Base-by-base conservation (phyloP, 805 yeast species). In the Tetrapisispora fleetii region DNA sequence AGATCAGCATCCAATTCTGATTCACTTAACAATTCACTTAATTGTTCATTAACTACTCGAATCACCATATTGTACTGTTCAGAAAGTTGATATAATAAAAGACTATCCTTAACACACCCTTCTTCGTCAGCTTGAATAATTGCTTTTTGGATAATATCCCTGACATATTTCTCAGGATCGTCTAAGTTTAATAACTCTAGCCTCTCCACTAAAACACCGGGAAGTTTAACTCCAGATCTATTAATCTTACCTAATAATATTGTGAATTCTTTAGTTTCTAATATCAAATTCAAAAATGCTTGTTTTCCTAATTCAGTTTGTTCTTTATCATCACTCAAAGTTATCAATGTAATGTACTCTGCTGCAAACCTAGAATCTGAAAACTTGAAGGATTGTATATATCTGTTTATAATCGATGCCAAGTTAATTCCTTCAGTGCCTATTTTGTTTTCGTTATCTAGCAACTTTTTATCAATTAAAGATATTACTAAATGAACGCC, bases 301-400 rank as follows among this genome's bases (percentile, higher is more conserved):
- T 85, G 90, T 58, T 85, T 89, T 52, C 86, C 80, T 40, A 83
- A 68, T 39, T 74, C 69, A 2, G 74, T 65, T 52, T 81, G 83
- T 32, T 72, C 69, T 22, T 68, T 60, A 22, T 63, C 65, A 13
- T 59, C 69, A 53, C 72, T 68, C 56, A 88, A 58, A 43, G 86
- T 81, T 27, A 89, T 80, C 55, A 85, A 70, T 24, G 85, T 74
- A 46, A 91, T 67, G 60, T 93, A 93, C 63, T 91, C 96, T n/a
- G 86, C 85, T 0, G 97, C 97, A 49, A 84, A 86, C 58, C 82
- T 78, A 22, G 98, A 95, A 67, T 89, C 95, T 37, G 91, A 78
- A 50, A 79, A 78, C 58, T 89, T 82, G 72, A 93, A 91, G 17
- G 82, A 78, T 52, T 89, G 76, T 11, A 93, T 85, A 66, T 87